A percentile compares a stretch with the other conserved stretches of the same genome.
These are phyloP conservation scores for Phalaenopsis equestris DNA, from an alignment of 106 monocot genomes.

Conservation along the genomic window DNA sequence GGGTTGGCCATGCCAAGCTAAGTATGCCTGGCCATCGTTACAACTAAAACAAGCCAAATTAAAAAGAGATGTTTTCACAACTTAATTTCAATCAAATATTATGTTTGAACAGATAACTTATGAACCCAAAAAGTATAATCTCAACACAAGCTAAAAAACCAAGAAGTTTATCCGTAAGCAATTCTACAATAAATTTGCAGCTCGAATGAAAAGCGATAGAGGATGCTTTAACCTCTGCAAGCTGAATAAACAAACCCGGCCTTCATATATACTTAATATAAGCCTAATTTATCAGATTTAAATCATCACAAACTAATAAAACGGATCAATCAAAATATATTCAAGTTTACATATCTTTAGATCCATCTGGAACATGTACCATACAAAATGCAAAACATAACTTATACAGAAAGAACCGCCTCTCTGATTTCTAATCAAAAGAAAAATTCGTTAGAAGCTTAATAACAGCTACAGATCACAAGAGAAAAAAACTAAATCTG, in stretches of 20 bases:
- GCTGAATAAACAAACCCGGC: not conserved
- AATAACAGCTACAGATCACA: not conserved
- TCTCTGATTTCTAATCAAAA: not conserved
- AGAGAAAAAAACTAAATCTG: not conserved
- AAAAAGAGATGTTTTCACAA: no score
- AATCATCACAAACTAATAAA: not conserved
- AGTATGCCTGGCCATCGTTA: no score
- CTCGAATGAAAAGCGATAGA: not conserved
- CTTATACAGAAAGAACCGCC: not conserved
- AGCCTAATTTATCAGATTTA: not conserved
- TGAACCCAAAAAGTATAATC: no score
- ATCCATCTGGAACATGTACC: not conserved
- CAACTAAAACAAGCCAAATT: no score
- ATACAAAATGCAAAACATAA: not conserved
- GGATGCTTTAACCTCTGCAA: not conserved
- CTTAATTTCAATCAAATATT: no score
- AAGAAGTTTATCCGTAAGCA: no score
- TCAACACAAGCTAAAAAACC: no score
- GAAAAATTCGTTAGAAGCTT: not conserved
- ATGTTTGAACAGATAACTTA: no score
- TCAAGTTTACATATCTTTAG: not conserved
- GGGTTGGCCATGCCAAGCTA: no score
- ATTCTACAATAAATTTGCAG: no score
- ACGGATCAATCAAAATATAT: not conserved
- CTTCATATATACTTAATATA: not conserved